phyloP scores from a whole-genome alignment of 179 eudicot species.

The Amaranthus tricolor region DNA sequence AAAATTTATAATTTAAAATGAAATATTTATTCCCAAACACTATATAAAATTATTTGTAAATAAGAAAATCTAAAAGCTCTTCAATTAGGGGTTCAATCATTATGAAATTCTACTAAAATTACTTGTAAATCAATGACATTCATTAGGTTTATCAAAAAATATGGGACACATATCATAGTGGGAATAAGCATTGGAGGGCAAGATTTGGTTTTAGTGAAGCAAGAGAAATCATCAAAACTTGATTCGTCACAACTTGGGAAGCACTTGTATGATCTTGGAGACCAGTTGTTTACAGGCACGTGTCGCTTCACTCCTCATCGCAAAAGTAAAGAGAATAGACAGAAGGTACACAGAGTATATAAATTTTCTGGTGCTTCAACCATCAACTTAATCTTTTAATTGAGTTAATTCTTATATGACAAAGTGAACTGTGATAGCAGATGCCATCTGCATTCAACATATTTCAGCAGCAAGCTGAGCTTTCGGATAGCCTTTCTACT shows the following conservation, averaged over 20 bases:
- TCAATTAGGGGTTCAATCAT: no score
- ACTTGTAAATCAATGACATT: neutral
- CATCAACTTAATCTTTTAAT: neutral
- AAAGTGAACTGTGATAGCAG: conserved; percentile 28
- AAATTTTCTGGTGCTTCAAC: no score
- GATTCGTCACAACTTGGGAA: conserved; percentile 60
- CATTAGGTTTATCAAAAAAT: conserved; percentile 80
- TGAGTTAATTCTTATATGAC: neutral
- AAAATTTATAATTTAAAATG: no score
- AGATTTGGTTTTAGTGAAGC: conserved; percentile 66
- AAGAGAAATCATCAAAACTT: conserved; percentile 59
- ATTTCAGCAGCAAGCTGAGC: conserved; percentile 48
- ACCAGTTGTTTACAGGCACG: conserved; percentile 65
- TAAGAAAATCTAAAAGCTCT: no score
- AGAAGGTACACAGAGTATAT: conserved; percentile 28
- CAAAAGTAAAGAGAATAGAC: conserved; percentile 34
- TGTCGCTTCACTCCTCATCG: conserved; percentile 49
- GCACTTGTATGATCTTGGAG: conserved; percentile 68
- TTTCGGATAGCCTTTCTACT: conserved; percentile 39
- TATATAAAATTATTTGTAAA: no score
- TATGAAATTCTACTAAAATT: neutral
- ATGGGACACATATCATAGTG: conserved; percentile 83
- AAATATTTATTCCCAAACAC: no score
- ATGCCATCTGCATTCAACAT: conserved; percentile 62
- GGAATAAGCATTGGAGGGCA: conserved; percentile 80